Evolutionary conservation across 306 rosid species (phyloP).

Genomic region (Castanea crenata): DNA sequence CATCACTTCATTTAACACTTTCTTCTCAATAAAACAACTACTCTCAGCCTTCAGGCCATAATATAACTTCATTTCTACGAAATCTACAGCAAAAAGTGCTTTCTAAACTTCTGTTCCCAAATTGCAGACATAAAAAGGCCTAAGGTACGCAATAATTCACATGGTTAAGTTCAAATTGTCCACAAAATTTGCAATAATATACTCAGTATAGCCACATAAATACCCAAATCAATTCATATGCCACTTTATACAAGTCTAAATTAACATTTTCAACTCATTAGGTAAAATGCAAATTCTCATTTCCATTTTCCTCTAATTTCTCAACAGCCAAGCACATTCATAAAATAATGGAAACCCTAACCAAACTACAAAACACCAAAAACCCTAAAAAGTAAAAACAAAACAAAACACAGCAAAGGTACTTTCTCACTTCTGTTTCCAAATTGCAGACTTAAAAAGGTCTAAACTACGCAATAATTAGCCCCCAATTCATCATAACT

Average conservation of each 20-base stretch:
- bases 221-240: not conserved
- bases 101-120: not conserved
- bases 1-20: not conserved
- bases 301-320: conserved; percentile 16
- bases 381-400: too few relatives aligned
- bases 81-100: not conserved
- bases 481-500: not conserved
- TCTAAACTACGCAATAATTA: not conserved
- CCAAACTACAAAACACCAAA: not conserved
- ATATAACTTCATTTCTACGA: not conserved
- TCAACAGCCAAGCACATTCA: conserved; percentile 9
- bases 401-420: not conserved
- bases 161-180: not conserved
- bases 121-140: not conserved
- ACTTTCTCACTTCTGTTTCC: not conserved
- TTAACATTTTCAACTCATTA: not conserved
- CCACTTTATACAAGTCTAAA: not conserved
- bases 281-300: not conserved
- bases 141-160: not conserved
- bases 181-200: not conserved
- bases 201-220: not conserved
- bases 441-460: not conserved
- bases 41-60: not conserved
- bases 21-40: not conserved
- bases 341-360: not conserved